Conservation (phyloP, 331 rosid species). For the Rhamnella rubrinervis region DNA sequence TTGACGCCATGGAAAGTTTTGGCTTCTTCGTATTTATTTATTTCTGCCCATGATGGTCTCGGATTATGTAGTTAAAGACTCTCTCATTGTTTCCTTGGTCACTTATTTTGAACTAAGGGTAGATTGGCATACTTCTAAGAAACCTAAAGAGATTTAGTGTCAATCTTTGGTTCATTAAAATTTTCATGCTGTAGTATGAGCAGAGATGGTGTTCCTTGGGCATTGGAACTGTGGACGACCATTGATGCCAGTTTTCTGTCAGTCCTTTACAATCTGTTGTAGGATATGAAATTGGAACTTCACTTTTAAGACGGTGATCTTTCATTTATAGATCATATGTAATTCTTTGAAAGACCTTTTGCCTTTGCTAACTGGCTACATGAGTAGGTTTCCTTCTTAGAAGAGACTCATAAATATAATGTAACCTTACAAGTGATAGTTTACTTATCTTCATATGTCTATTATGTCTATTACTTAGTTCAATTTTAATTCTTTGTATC, state of each 20-base stretch:
- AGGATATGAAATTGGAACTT: background rate
- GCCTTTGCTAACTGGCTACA: background rate
- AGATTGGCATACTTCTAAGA: background rate
- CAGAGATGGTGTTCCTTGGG: slow-evolving; percentile 12
- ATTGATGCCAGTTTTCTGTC: background rate
- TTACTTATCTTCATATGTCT: background rate
- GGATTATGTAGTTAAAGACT: slow-evolving; percentile 14
- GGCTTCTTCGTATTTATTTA: slow-evolving; percentile 23
- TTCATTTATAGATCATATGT: slow-evolving; percentile 9
- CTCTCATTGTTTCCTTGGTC: slow-evolving; percentile 15
- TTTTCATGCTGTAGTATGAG: slow-evolving; percentile 17
- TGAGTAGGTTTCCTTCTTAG: background rate
- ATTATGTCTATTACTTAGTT: background rate
- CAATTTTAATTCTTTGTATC: background rate
- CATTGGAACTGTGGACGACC: slow-evolving; percentile 10
- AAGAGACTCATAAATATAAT: background rate
- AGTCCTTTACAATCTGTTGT: background rate
- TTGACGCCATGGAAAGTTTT: slow-evolving; percentile 22
- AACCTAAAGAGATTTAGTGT: slow-evolving; percentile 16
- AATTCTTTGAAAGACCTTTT: slow-evolving; percentile 7
- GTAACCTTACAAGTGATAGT: background rate
- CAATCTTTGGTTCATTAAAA: background rate
- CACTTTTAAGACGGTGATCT: background rate
- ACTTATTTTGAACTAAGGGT: slow-evolving; percentile 2
- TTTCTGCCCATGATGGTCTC: slow-evolving; percentile 10